phyloP scores from a whole-genome alignment of 148 eudicot genomes.

The Fagopyrum tataricum region DNA sequence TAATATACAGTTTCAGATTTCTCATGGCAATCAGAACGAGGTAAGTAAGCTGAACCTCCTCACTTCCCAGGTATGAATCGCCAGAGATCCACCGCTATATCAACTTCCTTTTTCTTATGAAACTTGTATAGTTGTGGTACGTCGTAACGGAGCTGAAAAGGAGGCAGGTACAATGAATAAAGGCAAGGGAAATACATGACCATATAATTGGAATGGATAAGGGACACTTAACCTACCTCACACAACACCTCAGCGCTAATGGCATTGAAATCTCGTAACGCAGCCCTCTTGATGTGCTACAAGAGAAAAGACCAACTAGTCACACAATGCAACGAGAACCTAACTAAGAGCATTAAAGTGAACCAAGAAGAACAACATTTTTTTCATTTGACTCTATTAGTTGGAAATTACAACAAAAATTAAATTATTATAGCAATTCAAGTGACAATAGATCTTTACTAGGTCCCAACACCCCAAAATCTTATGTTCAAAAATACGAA shows the following conservation, averaged over 20 bases:
- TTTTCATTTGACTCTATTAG: neutral
- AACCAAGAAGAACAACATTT: neutral
- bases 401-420: neutral
- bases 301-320: constrained; percentile 7
- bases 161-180: neutral
- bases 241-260: constrained; percentile 82
- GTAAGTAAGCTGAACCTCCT: neutral
- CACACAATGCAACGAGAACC: neutral
- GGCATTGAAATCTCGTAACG: constrained; percentile 63
- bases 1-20: neutral
- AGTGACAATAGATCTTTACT: neutral
- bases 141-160: constrained; percentile 71
- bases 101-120: constrained; percentile 96
- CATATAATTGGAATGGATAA: neutral
- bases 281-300: constrained; percentile 75
- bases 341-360: neutral
- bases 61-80: constrained; percentile 63
- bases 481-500: neutral
- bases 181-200: neutral
- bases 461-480: neutral
- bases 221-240: constrained; percentile 43
- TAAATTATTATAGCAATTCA: neutral
- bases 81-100: constrained; percentile 96
- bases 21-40: neutral
- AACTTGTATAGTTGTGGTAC: constrained; percentile 88